phyloP scores from a whole-genome alignment of 129 eudicot genomes.

The Logfia minima region DNA sequence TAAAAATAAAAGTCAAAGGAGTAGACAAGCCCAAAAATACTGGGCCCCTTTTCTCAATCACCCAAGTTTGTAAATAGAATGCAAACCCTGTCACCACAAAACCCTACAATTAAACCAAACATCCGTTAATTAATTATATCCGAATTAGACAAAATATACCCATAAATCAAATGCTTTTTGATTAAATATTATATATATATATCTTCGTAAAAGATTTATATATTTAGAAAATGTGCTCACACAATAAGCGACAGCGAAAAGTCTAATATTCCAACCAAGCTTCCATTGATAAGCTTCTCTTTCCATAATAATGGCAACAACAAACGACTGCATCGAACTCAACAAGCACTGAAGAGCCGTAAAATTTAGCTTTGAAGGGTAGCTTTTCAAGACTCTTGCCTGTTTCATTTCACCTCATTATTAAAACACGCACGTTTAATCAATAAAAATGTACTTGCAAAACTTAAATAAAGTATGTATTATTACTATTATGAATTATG shows the following conservation, averaged over 20 bases:
- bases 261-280: constrained; percentile 66
- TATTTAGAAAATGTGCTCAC: constrained; percentile 31
- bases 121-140: not conserved
- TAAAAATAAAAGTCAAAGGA: constrained; percentile 54
- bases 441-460: too few relatives aligned
- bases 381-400: constrained; percentile 56
- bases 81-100: constrained; percentile 66
- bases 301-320: constrained; percentile 56
- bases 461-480: too few relatives aligned
- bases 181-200: too few relatives aligned
- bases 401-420: constrained; percentile 12
- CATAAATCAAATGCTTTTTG: too few relatives aligned
- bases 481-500: too few relatives aligned
- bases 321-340: constrained; percentile 59
- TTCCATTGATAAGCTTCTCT: constrained; percentile 61
- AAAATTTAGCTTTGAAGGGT: constrained; percentile 64
- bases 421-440: not conserved
- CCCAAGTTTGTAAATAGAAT: constrained; percentile 74
- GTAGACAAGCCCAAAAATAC: constrained; percentile 71
- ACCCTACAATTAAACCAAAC: constrained; percentile 44
- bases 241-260: constrained; percentile 65
- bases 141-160: too few relatives aligned
- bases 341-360: constrained; percentile 58
- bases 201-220: too few relatives aligned
- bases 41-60: constrained; percentile 80